Base-by-base conservation (phyloP, 768 basidiomycete species). In the Boletus speciosus region DNA sequence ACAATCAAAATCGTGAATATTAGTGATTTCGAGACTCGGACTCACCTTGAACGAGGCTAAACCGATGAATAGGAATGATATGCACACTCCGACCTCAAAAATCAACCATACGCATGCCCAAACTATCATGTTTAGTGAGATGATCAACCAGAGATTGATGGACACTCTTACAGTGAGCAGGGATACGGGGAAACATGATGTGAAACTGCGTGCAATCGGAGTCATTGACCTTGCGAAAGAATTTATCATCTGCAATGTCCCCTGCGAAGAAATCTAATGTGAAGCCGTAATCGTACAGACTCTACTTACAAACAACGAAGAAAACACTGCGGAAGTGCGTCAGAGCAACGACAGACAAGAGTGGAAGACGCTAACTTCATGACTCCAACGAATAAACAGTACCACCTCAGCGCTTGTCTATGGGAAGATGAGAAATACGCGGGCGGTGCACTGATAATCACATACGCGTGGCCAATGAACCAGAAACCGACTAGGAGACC, bases 161-260 rank as follows among this genome's bases (percentile, higher is more conserved):
- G 10, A 15, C 6, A 36, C 21, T 34, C 81, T 55, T 70, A 90
- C 91, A 70, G 64, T 93, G 89, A n/a, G 89, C 78, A 38, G 81
- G 78, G 49, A 90, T 77, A 6, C 73, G 68, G 16, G 89, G 88
- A 70, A 78, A 93, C 48, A 98, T 67, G 42, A 93, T 73, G 16
- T 82, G 73, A 66, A 93, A 96, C 63, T 98, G 94, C 2, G 93
- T 91, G 54, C 90, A 90, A 65, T 96, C 94, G 1, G 92, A 93
- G 64, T 93, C 90, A 64, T 96, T 96, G 27, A 85, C 80, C 76
- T 96, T 96, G 66, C 93, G 90, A 73, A 95, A 97, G 73, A 95
- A 92, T 52, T 90, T 81, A 66, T 98, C 94, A 68, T 98, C 95
- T 41, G 91, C 83, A 42, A 95, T 86, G 66, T 98, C 94, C 94